phyloP scores from a whole-genome alignment of 768 basidiomycete genomes.

The Kwoniella sp. region DNA sequence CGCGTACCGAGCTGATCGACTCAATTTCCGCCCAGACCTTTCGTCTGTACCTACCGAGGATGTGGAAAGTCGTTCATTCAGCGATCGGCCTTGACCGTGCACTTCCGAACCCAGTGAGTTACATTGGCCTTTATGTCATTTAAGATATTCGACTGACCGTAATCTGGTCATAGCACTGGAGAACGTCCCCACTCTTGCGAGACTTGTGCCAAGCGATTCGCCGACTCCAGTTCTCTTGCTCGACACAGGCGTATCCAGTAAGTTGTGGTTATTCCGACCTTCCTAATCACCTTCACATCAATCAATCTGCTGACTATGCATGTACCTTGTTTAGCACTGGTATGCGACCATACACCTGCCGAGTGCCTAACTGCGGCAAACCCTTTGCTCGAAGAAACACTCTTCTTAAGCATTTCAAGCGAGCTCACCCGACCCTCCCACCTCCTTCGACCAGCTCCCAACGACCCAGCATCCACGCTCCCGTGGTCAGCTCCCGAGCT shows the following conservation, averaged over 20 bases:
- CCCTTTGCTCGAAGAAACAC: slow-evolving; percentile 57
- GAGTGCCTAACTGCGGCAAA: slow-evolving; percentile 42
- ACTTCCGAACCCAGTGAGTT: slow-evolving; percentile 54
- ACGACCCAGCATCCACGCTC: slow-evolving; percentile 16
- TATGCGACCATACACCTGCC: slow-evolving; percentile 56
- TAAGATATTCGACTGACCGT: background rate
- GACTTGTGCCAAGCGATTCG: slow-evolving; percentile 54
- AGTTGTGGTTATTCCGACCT: background rate
- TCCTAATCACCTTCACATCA: background rate
- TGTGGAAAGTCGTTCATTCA: slow-evolving; percentile 53
- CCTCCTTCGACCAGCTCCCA: slow-evolving; percentile 33
- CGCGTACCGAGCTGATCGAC: background rate
- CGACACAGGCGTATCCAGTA: slow-evolving; percentile 55
- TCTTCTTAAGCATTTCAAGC: slow-evolving; percentile 56
- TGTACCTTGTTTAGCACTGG: slow-evolving; percentile 51
- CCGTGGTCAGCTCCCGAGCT: slow-evolving; percentile 13
- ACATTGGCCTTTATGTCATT: background rate
- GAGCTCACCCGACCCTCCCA: slow-evolving; percentile 49
- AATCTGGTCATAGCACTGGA: slow-evolving; percentile 49
- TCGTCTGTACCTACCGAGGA: slow-evolving; percentile 32
- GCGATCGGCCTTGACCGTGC: slow-evolving; percentile 54
- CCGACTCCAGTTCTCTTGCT: slow-evolving; percentile 56
- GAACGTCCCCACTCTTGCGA: slow-evolving; percentile 56
- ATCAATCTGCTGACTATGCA: slow-evolving; percentile 5
- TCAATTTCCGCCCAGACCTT: slow-evolving; percentile 43